Evolutionary conservation across 164 flowering plant species (phyloP), one percentile per base, ranked within the genome.

Genomic region (Vitis riparia): DNA sequence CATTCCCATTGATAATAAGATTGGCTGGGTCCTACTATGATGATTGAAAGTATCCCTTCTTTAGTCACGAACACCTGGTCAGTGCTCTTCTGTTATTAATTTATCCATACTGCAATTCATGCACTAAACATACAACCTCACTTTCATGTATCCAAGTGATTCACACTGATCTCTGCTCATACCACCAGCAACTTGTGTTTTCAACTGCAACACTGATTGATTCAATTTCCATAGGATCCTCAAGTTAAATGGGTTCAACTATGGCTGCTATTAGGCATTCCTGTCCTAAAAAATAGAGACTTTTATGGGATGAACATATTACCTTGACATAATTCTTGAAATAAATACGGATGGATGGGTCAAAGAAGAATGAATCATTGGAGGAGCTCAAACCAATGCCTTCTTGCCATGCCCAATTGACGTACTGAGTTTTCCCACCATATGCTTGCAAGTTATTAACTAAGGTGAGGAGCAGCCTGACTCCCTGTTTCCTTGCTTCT

Each of bases 401-500:
- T 64, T 91, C 97, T 76, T 93, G 84, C 97, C 90, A 86, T 56
- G 98, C 99, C 99, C 99, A 95, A 71, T 90, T 87, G 53, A 95
- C 99, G 76, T 95, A 95, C 74, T 89, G 99, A 59, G 88, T 87
- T 81, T 95, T 95, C 69, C 99, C 99, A 69, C 99, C 99, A 81
- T 84, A 93, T 55, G 97, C 84, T 82, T 89, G 84, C 86, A 93
- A 85, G 83, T 95, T 95, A 78, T 95, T 91, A 27, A 95, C 98
- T 69, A 95, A 83, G 79, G 92, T 79, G 55, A 95, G 88, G 65
- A 95, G 80, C 74, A 95, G 81, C 77, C 93, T 86, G 62, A 95
- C 74, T 58, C 89, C 89, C 56, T 84, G 79, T 47, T 66, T 77
- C 49, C 82, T 83, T 62, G 99, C 96, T 85, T 95, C 98, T 12